A percentile compares a stretch with the other conserved stretches of the same genome.
phyloP scores from a whole-genome alignment of 2,329 filamentous ascomycete genomes.

The Verticillium nubilum region DNA sequence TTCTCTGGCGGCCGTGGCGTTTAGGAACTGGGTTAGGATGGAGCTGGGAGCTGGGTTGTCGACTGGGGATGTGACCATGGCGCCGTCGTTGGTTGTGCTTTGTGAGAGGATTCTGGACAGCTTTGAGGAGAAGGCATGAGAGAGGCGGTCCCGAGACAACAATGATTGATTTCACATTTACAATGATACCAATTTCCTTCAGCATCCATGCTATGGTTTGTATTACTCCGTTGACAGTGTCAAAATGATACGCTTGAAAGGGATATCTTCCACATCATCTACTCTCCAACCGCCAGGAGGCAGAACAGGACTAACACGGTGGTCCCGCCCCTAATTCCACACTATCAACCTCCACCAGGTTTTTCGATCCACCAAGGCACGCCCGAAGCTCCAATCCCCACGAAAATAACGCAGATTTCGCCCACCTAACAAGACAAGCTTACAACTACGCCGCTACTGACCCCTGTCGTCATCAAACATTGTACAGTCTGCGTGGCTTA shows the following conservation, averaged over 20 bases:
- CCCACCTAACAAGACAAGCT: background rate
- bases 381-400: background rate
- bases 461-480: background rate
- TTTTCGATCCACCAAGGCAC: background rate
- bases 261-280: too few species aligned
- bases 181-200: too few species aligned
- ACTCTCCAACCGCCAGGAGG: too few species aligned
- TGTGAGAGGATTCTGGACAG: conserved; percentile 18
- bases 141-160: too few species aligned
- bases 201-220: too few species aligned
- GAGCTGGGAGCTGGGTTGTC: conserved; percentile 18
- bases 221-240: too few species aligned
- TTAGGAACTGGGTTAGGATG: conserved; percentile 19
- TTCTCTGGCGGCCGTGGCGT: conserved; percentile 22
- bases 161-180: too few species aligned
- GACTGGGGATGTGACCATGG: conserved; percentile 22
- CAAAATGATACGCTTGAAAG: too few species aligned
- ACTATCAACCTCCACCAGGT: background rate
- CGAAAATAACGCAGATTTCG: background rate
- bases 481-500: background rate
- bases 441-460: background rate
- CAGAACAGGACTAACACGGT: background rate
- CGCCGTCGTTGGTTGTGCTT: conserved; percentile 15
- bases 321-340: background rate
- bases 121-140: background rate